Percentiles rank a stretch among this genome's conserved stretches.
phyloP scores from a whole-genome alignment of 805 yeast species.

The Hanseniaspora taiwanica region DNA sequence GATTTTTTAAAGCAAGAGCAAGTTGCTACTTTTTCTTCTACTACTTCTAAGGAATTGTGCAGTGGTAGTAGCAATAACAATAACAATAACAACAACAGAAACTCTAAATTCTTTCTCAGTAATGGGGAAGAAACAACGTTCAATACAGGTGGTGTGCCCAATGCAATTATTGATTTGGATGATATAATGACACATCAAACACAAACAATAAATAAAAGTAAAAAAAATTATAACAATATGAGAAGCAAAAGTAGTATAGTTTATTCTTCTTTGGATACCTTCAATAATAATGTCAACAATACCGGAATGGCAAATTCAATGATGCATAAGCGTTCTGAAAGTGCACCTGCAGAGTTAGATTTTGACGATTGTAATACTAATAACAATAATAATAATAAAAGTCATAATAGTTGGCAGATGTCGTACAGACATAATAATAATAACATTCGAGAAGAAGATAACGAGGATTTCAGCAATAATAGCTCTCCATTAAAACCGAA shows the following conservation, averaged over 20 bases:
- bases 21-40: too few relatives aligned
- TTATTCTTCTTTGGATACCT: not conserved
- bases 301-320: not conserved
- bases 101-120: slow-evolving; percentile 21
- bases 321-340: slow-evolving; percentile 38
- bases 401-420: not conserved
- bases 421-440: not conserved
- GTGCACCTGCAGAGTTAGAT: slow-evolving; percentile 40
- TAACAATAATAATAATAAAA: not conserved
- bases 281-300: too few relatives aligned
- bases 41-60: too few relatives aligned
- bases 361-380: slow-evolving; percentile 6
- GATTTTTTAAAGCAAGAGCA: slow-evolving; percentile 29
- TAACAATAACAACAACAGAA: slow-evolving; percentile 7
- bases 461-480: not conserved
- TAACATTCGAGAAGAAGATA: not conserved
- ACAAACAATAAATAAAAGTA: slow-evolving; percentile 16
- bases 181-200: slow-evolving; percentile 30
- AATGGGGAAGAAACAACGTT: slow-evolving; percentile 21
- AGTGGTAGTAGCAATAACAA: slow-evolving; percentile 1
- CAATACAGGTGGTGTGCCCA: slow-evolving; percentile 29
- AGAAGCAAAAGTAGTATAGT: not conserved
- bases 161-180: slow-evolving; percentile 44
- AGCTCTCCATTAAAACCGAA: not conserved
- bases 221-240: not conserved